Evolutionary conservation across 345 rosid species (phyloP).

Genomic region (Nephelium lappaceum): DNA sequence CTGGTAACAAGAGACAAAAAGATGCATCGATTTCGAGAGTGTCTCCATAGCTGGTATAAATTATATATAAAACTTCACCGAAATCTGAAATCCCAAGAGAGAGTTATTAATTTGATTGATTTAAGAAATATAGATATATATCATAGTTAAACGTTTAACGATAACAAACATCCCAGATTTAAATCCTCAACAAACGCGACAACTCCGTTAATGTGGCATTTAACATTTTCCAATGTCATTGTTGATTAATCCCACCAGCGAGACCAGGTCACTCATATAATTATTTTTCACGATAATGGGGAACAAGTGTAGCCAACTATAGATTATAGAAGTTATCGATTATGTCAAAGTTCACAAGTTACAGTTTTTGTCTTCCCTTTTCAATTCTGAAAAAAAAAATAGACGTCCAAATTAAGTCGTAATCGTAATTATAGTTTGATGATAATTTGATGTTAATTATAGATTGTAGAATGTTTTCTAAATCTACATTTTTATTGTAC

Average conservation of each 20-base stretch:
- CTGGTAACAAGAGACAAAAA: slow-evolving; percentile 10
- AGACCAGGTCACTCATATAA: no score
- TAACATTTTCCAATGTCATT: neutral
- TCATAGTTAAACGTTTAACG: neutral
- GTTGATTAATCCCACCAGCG: neutral
- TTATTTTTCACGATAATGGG: no score
- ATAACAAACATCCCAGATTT: slow-evolving; percentile 18
- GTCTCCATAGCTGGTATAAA: slow-evolving; percentile 16
- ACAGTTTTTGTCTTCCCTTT: no score
- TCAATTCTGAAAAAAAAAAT: no score
- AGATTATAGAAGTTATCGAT: no score
- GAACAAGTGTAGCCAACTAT: no score
- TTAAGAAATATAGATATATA: neutral
- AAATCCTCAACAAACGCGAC: slow-evolving; percentile 3
- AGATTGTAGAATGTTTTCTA: no score
- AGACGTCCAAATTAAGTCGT: no score
- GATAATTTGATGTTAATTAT: no score
- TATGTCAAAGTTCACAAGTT: no score
- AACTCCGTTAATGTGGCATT: neutral
- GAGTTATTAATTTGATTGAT: neutral
- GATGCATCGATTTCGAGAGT: slow-evolving; percentile 21
- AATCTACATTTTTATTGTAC: no score
- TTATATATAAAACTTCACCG: neutral
- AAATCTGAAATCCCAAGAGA: slow-evolving; percentile 8
- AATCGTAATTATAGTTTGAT: no score